phyloP scores from a whole-genome alignment of 1,284 basidiomycete species.

The Xerocomus cyaneibrunnescens region DNA sequence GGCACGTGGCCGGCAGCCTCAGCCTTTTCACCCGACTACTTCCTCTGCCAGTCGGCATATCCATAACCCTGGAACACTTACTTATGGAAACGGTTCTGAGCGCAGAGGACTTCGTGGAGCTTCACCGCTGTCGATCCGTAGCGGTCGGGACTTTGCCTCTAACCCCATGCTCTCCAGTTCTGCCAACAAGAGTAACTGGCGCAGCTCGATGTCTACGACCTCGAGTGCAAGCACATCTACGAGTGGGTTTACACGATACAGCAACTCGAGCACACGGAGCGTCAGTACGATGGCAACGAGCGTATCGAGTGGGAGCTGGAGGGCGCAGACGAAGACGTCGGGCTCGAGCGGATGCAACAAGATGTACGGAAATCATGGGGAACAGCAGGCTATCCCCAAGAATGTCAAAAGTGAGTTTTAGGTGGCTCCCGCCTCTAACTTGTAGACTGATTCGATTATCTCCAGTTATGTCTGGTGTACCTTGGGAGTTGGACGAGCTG shows the following conservation, averaged over 20 bases:
- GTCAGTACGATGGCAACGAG: conserved; percentile 77
- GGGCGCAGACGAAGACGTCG: conserved; percentile 40
- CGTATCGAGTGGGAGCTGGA: conserved; percentile 62
- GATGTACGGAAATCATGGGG: conserved; percentile 19
- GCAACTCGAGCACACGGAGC: conserved; percentile 69
- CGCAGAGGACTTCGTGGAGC: conserved; percentile 23
- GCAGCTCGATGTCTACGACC: conserved; percentile 65
- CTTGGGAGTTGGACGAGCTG: conserved; percentile 66
- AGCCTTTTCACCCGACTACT: conserved; percentile 15
- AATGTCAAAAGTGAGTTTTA: conserved; percentile 74
- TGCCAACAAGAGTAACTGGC: conserved; percentile 58
- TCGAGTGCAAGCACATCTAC: conserved; percentile 66
- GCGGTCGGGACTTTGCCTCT: conserved; percentile 35
- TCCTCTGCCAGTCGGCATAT: conserved; percentile 11
- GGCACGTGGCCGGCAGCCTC: conserved; percentile 35
- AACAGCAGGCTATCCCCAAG: conserved; percentile 50
- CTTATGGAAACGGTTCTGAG: conserved; percentile 18
- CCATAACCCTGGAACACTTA: conserved; percentile 10
- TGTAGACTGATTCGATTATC: conserved; percentile 12
- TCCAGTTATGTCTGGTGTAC: conserved; percentile 70
- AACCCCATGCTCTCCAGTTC: conserved; percentile 22
- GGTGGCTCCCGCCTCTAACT: not conserved
- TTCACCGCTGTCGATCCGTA: conserved; percentile 44
- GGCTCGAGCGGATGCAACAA: conserved; percentile 21
- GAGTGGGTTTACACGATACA: conserved; percentile 73